These are phyloP conservation scores for Eucalyptus victrix DNA, from an alignment of 345 rosid species.

Conservation along the genomic window DNA sequence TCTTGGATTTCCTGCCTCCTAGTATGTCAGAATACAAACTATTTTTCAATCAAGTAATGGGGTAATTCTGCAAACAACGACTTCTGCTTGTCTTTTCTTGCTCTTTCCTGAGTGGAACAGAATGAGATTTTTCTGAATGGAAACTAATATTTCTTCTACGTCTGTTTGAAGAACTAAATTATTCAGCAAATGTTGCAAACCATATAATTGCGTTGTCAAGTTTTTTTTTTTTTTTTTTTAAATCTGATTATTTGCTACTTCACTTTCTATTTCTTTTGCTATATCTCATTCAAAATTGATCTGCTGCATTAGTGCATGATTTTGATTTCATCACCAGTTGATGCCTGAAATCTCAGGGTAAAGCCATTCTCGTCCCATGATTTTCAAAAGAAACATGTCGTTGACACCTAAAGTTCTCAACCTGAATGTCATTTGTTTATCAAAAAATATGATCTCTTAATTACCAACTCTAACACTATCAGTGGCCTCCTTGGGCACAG, in stretches of 20 bases:
- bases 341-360: neutral
- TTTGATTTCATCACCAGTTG: neutral
- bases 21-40: slow-evolving; percentile 34
- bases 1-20: slow-evolving; percentile 50
- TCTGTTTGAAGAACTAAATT: neutral
- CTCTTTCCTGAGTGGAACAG: neutral
- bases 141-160: neutral
- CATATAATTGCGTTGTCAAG: neutral
- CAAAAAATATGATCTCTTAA: neutral
- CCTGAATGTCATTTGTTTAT: neutral
- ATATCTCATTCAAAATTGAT: neutral
- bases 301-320: neutral
- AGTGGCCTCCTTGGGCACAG: neutral
- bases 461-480: neutral
- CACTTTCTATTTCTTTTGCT: neutral
- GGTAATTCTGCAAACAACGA: neutral
- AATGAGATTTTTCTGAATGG: neutral
- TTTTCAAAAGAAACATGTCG: neutral
- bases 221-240: neutral
- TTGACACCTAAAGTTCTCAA: neutral
- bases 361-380: neutral
- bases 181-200: neutral
- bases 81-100: neutral
- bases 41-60: neutral
- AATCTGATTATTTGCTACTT: neutral